These are phyloP conservation scores for Gyromitra esculenta DNA, from an alignment of 2,329 filamentous ascomycete genomes.

Conservation along the genomic window DNA sequence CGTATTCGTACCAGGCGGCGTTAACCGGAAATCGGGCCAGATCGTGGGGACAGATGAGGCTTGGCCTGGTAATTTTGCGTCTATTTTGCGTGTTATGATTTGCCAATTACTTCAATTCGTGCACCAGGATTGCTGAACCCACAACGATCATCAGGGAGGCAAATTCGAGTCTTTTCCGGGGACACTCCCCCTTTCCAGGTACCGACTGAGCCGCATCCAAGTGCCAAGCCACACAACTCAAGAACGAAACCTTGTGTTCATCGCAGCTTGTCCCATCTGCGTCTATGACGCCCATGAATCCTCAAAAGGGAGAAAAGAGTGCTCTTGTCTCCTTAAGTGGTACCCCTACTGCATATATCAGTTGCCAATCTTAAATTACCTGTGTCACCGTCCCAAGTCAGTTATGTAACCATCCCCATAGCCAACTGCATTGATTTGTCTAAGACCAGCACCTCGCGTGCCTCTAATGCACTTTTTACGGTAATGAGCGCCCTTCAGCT, in stretches of 20 bases:
- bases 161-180: not conserved
- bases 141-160: not conserved
- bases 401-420: not conserved
- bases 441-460: not conserved
- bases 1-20: conserved; percentile 19
- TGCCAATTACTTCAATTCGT: conserved; percentile 21
- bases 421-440: not conserved
- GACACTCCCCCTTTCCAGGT: conserved; percentile 27
- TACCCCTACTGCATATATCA: not conserved
- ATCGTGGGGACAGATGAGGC: conserved; percentile 18
- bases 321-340: not conserved
- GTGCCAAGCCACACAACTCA: conserved; percentile 15
- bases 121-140: not conserved
- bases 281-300: not conserved
- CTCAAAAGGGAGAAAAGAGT: no score
- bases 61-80: conserved; percentile 1
- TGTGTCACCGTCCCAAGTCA: not conserved
- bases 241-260: conserved; percentile 4
- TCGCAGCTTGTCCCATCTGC: not conserved
- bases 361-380: not conserved
- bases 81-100: conserved; percentile 30
- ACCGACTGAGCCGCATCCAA: conserved; percentile 31
- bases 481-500: not conserved
- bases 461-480: not conserved
- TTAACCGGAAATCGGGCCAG: not conserved